Conservation (phyloP, 495 filamentous ascomycete genomes). For the Penicillium psychrofluorescens region DNA sequence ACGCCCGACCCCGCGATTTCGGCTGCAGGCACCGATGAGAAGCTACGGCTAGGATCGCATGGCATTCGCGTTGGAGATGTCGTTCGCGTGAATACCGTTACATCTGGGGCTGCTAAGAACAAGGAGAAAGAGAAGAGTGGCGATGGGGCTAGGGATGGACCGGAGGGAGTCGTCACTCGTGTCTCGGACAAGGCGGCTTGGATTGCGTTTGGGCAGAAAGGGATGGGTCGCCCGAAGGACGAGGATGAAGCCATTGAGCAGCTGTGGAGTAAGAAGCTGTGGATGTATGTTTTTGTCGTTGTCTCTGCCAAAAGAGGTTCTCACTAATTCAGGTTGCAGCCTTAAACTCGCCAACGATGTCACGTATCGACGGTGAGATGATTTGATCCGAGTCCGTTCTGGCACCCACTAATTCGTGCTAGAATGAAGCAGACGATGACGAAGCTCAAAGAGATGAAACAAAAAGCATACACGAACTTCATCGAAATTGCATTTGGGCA, state of each 20-base stretch:
- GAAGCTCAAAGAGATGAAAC: constrained; percentile 62
- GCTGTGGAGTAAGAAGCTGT: constrained; percentile 54
- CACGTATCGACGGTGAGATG: constrained; percentile 66
- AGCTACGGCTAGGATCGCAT: constrained; percentile 58
- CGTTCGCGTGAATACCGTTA: constrained; percentile 71
- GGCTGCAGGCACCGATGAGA: constrained; percentile 17
- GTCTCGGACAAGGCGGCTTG: constrained; percentile 51
- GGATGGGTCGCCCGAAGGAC: constrained; percentile 38
- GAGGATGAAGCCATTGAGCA: constrained; percentile 54
- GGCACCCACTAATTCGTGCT: neutral
- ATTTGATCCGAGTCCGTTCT: too few relatives aligned
- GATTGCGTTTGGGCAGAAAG: constrained; percentile 63
- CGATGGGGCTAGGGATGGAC: constrained; percentile 48
- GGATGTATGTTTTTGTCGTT: constrained; percentile 41
- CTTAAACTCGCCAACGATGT: constrained; percentile 96
- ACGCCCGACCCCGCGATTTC: constrained; percentile 62
- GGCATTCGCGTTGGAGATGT: constrained; percentile 85
- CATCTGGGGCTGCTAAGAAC: constrained; percentile 56
- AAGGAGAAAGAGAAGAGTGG: constrained; percentile 61
- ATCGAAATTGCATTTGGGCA: constrained; percentile 77
- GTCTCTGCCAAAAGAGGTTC: neutral
- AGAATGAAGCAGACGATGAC: constrained; percentile 91
- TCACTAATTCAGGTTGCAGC: constrained; percentile 25
- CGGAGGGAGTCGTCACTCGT: constrained; percentile 75
- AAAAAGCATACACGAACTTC: constrained; percentile 63